phyloP scores from a whole-genome alignment of 2,329 filamentous ascomycete species.

The Curvularia sp. region DNA sequence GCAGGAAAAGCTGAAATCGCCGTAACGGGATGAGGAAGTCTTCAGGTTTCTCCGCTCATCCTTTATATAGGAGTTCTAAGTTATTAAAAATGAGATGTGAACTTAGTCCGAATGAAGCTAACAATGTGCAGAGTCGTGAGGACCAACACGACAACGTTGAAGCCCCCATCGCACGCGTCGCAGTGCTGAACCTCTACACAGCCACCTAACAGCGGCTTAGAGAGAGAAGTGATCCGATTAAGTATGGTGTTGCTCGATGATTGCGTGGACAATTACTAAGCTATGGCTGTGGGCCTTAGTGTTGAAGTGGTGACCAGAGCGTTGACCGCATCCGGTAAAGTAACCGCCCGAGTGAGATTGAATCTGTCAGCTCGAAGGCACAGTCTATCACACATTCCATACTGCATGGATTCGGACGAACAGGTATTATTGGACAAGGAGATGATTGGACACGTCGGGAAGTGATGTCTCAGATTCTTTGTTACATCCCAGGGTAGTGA shows the following conservation, averaged over 20 bases:
- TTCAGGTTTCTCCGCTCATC: background rate
- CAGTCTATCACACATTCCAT: background rate
- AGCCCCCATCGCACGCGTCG: background rate
- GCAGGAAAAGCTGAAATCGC: background rate
- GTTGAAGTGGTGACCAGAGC: background rate
- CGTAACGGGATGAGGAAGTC: background rate
- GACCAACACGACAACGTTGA: background rate
- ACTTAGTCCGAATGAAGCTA: background rate
- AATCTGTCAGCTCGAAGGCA: background rate
- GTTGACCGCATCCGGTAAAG: background rate
- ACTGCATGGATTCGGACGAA: background rate
- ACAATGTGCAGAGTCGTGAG: background rate
- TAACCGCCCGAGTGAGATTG: background rate
- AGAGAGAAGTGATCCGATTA: background rate
- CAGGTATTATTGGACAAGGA: background rate
- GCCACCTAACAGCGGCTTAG: background rate
- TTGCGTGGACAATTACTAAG: background rate
- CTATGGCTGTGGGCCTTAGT: background rate
- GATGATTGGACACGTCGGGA: background rate
- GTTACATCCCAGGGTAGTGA: background rate
- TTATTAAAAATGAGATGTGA: background rate
- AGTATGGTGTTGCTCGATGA: background rate
- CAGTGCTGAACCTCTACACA: background rate
- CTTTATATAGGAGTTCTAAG: background rate
- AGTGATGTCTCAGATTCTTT: background rate